Evolutionary conservation across 148 eudicot species (phyloP).

Genomic region (Heliamphora exappendiculata): DNA sequence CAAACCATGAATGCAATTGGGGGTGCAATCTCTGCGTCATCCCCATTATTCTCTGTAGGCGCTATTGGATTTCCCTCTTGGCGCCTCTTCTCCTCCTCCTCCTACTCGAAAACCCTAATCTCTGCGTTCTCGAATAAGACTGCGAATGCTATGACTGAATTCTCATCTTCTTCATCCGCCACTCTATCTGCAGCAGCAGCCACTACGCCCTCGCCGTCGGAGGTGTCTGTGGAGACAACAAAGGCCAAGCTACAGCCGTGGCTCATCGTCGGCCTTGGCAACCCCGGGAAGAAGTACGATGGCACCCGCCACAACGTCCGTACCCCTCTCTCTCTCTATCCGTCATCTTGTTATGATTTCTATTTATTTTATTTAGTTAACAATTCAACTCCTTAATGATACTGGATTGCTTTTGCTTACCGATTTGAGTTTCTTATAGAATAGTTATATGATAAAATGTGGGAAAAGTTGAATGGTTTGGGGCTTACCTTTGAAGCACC

Average conservation of each 20-base stretch:
- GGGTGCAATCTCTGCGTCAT: not conserved
- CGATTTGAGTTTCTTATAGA: not conserved
- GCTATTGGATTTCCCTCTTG: not conserved
- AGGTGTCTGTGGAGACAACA: not conserved
- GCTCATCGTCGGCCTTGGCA: slow-evolving; percentile 31
- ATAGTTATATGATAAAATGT: not conserved
- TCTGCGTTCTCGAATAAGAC: not conserved
- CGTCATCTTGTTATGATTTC: not conserved
- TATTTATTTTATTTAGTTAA: too few relatives aligned
- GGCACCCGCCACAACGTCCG: slow-evolving; percentile 32
- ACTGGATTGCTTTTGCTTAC: not conserved
- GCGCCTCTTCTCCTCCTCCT: not conserved
- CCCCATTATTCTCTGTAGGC: not conserved
- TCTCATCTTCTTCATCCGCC: slow-evolving; percentile 5
- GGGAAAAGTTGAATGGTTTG: not conserved
- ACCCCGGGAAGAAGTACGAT: slow-evolving; percentile 20
- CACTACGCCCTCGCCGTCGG: not conserved
- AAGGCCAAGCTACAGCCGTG: slow-evolving; percentile 20
- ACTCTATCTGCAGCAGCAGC: not conserved
- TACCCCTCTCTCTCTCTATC: not conserved
- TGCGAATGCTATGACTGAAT: not conserved
- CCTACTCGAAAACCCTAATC: slow-evolving; percentile 7
- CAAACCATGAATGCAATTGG: slow-evolving; percentile 4
- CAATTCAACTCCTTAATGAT: not conserved
- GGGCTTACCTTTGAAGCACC: not conserved